A percentile compares a stretch with the other conserved stretches of the same genome.
phyloP scores from a whole-genome alignment of 192 early-diverging fungal species.

The Linderina pennispora region DNA sequence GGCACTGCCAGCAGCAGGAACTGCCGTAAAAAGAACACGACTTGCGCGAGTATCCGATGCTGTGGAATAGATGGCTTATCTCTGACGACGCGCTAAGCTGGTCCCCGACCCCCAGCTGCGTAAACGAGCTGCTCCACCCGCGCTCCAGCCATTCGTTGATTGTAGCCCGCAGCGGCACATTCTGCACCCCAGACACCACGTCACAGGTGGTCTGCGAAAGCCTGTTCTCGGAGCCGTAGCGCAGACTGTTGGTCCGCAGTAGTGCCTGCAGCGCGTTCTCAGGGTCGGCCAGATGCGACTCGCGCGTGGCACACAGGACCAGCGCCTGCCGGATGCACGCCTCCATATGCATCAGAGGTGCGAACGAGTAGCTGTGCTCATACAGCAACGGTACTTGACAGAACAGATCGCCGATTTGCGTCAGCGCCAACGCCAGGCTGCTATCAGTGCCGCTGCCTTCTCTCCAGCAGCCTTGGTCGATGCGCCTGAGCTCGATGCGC shows the following conservation, averaged over 20 bases:
- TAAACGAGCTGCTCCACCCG: constrained; percentile 22
- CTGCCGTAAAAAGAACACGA: constrained; percentile 39
- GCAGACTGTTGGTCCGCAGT: constrained; percentile 4
- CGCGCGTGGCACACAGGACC: constrained; percentile 28
- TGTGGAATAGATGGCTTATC: constrained; percentile 12
- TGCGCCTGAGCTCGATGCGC: too few species aligned
- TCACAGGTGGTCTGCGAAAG: constrained; percentile 7
- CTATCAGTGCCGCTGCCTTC: too few species aligned
- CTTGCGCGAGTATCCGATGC: constrained; percentile 27
- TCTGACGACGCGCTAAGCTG: constrained; percentile 35
- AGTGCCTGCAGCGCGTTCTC: constrained; percentile 21
- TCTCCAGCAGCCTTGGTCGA: too few species aligned
- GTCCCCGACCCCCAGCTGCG: constrained; percentile 19
- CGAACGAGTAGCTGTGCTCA: constrained; percentile 31
- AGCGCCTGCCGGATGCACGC: constrained; percentile 41
- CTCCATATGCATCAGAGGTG: constrained; percentile 39
- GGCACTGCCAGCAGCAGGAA: constrained; percentile 35
- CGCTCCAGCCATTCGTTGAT: constrained; percentile 39
- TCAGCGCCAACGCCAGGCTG: too few species aligned
- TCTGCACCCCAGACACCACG: constrained; percentile 12
- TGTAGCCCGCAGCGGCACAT: constrained; percentile 8
- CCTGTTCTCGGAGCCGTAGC: not conserved
- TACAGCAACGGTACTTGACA: constrained; percentile 35
- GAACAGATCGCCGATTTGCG: constrained; percentile 11
- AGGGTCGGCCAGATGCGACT: constrained; percentile 12